phyloP scores from a whole-genome alignment of 768 basidiomycete genomes.

The Pulveroboletus sp. region DNA sequence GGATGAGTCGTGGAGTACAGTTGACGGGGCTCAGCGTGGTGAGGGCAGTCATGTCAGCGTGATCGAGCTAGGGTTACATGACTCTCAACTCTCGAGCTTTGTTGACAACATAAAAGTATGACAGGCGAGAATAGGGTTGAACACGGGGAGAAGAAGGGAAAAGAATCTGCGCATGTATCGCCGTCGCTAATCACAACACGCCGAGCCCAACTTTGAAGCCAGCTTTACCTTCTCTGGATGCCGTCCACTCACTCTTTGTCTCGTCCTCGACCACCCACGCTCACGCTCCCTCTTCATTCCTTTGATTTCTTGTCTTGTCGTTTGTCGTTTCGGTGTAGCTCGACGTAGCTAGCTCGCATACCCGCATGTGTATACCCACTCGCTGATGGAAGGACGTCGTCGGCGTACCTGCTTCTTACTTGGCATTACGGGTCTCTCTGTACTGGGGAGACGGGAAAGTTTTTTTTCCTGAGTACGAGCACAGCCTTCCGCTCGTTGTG shows the following conservation, averaged over 20 bases:
- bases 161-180: neutral
- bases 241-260: no score
- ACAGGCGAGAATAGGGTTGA: neutral
- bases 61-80: conserved; percentile 12
- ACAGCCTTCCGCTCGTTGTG: no score
- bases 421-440: neutral
- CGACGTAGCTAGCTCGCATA: neutral
- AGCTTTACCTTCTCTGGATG: no score
- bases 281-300: no score
- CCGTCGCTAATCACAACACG: no score
- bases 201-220: no score
- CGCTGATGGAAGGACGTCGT: neutral
- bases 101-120: conserved; percentile 2
- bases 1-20: conserved; percentile 11
- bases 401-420: neutral
- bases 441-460: no score
- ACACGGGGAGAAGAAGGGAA: neutral
- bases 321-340: no score
- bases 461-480: no score
- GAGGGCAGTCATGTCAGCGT: neutral
- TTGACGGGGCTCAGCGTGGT: neutral
- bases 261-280: no score
- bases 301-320: no score
- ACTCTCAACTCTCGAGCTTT: conserved; percentile 2
- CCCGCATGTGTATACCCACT: neutral